Evolutionary conservation across 2,329 filamentous ascomycete species (phyloP), one percentile per base, ranked within the genome.

Genomic region (Exophiala spinifera): DNA sequence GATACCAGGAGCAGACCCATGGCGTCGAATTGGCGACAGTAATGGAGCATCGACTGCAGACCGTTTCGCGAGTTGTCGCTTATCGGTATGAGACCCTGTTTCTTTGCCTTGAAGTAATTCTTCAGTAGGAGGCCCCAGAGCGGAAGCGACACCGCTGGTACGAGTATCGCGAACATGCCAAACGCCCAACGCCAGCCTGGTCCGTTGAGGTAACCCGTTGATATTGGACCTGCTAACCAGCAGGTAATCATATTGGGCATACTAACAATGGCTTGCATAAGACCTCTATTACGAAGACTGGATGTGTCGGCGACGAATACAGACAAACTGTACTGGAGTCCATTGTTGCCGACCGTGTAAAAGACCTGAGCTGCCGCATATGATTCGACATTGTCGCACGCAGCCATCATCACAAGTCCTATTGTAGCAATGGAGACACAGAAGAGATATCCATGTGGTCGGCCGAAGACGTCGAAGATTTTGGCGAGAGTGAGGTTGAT

Each of bases 291-390:
- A 3, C 28, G 40, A 3, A 64, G 59, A 11, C 40, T 72, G 69
- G 46, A 74, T 61, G 49, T 70, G 70, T 62, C 63, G 11, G 64
- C 54, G 33, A 65, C 54, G n/a, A 64, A 61, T 21, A 63, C 57
- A 39, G 60, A 61, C 21, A 68, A 56, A 31, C 55, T 55, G 21
- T 62, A 66, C 4, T 56, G 56, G 15, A 68, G 53, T 28, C 60
- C 62, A 28, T 57, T 46, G 45, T 59, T 61, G 62, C 49, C 67
- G 52, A 45, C 57, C 46, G 39, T 64, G 40, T 36, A 67, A 55
- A 86, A 79, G 2, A 84, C 79, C 33, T 81, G 76, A 1, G 80
- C 81, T 1, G 82, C 82, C 36, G 79, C 78, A 63, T 84, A 87
- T 1, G 77, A 80, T 60, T 80, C 69, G 15, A 86, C 77, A 57